Evolutionary conservation across 2,329 filamentous ascomycete species (phyloP).

Genomic region (Thelonectria olida): DNA sequence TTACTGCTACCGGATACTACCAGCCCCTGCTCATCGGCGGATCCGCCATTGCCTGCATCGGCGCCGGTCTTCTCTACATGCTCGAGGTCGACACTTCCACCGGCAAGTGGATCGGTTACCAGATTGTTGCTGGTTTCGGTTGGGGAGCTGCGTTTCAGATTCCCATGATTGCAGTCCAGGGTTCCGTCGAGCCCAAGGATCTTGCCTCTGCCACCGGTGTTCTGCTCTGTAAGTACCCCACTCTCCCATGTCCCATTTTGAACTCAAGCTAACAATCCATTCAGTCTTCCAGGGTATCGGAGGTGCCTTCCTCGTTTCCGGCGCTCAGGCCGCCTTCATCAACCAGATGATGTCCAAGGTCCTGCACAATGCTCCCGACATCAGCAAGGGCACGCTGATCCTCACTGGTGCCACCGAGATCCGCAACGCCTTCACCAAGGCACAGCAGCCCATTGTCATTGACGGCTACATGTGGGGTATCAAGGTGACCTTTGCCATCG

Average conservation of each 20-base stretch:
- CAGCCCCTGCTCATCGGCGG: constrained; percentile 58
- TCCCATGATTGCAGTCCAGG: constrained; percentile 61
- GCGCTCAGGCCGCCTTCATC: constrained; percentile 57
- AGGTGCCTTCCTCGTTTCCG: constrained; percentile 60
- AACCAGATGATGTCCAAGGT: constrained; percentile 53
- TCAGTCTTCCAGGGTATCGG: constrained; percentile 60
- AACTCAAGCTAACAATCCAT: constrained; percentile 21
- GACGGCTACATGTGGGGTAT: constrained; percentile 70
- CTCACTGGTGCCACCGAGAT: constrained; percentile 64
- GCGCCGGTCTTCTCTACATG: constrained; percentile 54
- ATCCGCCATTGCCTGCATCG: constrained; percentile 52
- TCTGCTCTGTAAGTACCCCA: constrained; percentile 50
- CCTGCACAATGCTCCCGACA: constrained; percentile 44
- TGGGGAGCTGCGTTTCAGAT: constrained; percentile 57
- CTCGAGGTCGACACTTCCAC: constrained; percentile 50
- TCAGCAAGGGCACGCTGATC: constrained; percentile 49
- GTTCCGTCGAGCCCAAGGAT: constrained; percentile 50
- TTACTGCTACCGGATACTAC: constrained; percentile 53
- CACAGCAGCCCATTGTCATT: constrained; percentile 64
- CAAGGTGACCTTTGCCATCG: constrained; percentile 69
- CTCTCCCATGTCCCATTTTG: neutral
- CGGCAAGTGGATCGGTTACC: constrained; percentile 62
- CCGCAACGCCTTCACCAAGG: constrained; percentile 56
- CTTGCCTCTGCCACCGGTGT: constrained; percentile 58
- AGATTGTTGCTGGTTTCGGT: constrained; percentile 60